Conservation (phyloP, 1,284 basidiomycete species). For the Gomphus sp. region DNA sequence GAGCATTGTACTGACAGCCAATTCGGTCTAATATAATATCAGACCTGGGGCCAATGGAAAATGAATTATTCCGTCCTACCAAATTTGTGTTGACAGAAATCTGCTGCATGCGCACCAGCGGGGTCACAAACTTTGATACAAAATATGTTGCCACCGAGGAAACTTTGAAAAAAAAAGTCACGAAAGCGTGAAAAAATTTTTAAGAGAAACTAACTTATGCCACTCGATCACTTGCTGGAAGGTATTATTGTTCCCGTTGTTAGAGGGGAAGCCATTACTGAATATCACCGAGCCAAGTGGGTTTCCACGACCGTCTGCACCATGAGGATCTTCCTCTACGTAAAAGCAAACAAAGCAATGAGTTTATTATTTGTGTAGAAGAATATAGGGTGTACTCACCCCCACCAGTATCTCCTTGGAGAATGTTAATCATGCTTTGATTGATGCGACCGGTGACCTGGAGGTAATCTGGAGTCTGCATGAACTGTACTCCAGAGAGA, state of each 20-base stretch:
- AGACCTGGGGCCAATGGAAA: neutral
- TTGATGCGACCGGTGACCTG: slow-evolving; percentile 58
- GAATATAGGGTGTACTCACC: slow-evolving; percentile 7
- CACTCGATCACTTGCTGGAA: slow-evolving; percentile 46
- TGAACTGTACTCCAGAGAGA: slow-evolving; percentile 48
- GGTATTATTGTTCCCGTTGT: slow-evolving; percentile 31
- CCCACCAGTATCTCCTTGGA: slow-evolving; percentile 49
- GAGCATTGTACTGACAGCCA: slow-evolving; percentile 62
- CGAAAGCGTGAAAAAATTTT: slow-evolving; percentile 4
- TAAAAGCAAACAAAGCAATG: neutral
- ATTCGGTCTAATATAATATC: slow-evolving; percentile 39
- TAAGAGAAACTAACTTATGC: slow-evolving; percentile 36
- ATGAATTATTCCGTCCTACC: neutral
- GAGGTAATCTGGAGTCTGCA: slow-evolving; percentile 56
- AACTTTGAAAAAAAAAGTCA: slow-evolving; percentile 25
- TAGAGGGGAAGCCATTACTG: slow-evolving; percentile 35
- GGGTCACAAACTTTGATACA: slow-evolving; percentile 58
- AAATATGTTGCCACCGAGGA: slow-evolving; percentile 49
- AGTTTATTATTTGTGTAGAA: neutral
- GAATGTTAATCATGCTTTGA: slow-evolving; percentile 48
- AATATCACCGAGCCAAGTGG: slow-evolving; percentile 54
- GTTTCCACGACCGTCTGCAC: slow-evolving; percentile 44
- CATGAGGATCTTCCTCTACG: slow-evolving; percentile 50
- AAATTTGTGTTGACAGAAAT: slow-evolving; percentile 52
- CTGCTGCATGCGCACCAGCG: slow-evolving; percentile 33